Evolutionary conservation across 1,284 basidiomycete species (phyloP), one percentile per base, ranked within the genome.

Genomic region (Cryptococcus amylolentus): DNA sequence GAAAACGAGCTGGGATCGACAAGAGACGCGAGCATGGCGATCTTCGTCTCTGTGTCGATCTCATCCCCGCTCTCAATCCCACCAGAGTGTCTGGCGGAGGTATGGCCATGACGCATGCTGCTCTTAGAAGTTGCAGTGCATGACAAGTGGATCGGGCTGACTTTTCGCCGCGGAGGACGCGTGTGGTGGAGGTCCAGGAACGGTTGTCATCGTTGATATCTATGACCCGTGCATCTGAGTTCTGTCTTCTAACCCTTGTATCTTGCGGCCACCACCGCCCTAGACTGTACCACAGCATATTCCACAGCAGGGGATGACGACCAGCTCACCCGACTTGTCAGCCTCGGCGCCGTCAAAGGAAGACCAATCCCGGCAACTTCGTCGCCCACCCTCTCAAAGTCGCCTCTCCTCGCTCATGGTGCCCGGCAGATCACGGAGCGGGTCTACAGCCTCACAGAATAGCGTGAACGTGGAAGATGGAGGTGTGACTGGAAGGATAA

Each of bases 1-100:
- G 71, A 57, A 56, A 65, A 76, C 1, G 65, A 56, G 6, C 70
- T 60, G 2, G 76, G 76, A 40, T 73, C 72, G 42, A 77, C 66
- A 18, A 76, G 52, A 0, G 71, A 67, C 1, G 67, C 64, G 13
- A 77, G 71, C 7, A 65, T 49, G 2, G 69, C 73, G n/a, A 77
- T 53, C 31, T 68, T 64, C 2, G 66, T 69, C 48, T 73, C 71
- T 27, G 57, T 65, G 38, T 65, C 62, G 39, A 28, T 46, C 8
- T 62, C 57, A 14, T 52, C 49, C 23, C 44, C 54, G 16, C 35
- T 20, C 5, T 20, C 31, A 8, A 27, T n/a, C 20, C 6, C 35
- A 7, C 5, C 7, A 8, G 31, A 2, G 45, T 23, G 18, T 46
- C 10, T 28, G 16, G 14, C 26, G 26, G 23, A 23, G 23, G 20